Evolutionary conservation across 164 flowering plant species (phyloP), one percentile per base, ranked within the genome.

Genomic region (Dillenia turbinata): DNA sequence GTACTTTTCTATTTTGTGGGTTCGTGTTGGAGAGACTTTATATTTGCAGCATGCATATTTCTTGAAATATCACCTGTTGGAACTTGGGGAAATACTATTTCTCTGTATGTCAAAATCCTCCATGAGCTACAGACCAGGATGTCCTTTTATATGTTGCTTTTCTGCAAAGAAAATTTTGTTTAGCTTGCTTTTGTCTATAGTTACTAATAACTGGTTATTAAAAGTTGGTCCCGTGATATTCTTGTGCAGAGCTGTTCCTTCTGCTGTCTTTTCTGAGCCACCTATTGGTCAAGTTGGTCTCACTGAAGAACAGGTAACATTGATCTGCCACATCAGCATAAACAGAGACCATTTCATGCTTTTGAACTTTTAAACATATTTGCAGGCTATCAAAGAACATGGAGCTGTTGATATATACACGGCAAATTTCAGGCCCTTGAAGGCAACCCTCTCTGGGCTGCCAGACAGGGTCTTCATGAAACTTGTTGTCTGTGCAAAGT

Each of bases 241-340:
- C 62, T 59, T 63, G 47, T 16, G 66, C 68, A 94, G 97, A 62
- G 87, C 86, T 68, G 80, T 91, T 64, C 96, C 99, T 17, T 80
- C 85, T 63, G 99, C 97, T 63, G 99, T 90, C 17, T 95, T 92
- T 75, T 89, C 96, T 15, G 97, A 94, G 80, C 99, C 99, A 61
- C 97, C 97, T 46, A 85, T 86, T 75, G 97, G 94, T 51, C 87
- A 81, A 81, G 97, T 95, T 77, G 99, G 97, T 68, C 91, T 92
- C 52, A 78, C 87, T 54, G 97, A 95, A 79, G 96, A 92, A 73
- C 90, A 95, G 96, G 99, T 88, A 52, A 70, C 12, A 56, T 59
- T 56, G 54, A n/a, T 61, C 50, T 47, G 15, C 44, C 12, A 48
- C 47, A 9, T 64, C 33, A 40, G 52, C 59, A 44, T 44, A 50